Conservation (phyloP, 2,329 filamentous ascomycete species). For the Acrodontium crateriforme region DNA sequence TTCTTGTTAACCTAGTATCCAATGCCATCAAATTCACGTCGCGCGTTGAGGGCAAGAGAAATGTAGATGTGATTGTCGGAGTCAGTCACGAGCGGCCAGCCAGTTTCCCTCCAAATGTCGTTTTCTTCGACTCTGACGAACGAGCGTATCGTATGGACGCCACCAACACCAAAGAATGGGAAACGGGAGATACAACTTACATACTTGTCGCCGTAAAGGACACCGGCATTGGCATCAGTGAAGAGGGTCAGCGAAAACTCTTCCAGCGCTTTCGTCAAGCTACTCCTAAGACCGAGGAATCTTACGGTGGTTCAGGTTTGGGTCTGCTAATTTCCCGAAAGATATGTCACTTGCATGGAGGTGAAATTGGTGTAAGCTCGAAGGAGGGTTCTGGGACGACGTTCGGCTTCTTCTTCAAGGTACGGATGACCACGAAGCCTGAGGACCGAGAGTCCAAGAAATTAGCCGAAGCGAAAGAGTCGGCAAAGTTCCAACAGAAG, state of each 20-base stretch:
- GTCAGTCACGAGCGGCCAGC: constrained; percentile 21
- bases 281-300: constrained; percentile 20
- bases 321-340: constrained; percentile 34
- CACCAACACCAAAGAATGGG: constrained; percentile 29
- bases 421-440: constrained; percentile 6
- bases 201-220: constrained; percentile 33
- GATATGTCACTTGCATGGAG: constrained; percentile 29
- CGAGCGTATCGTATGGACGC: constrained; percentile 26
- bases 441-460: constrained; percentile 4
- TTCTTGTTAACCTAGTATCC: constrained; percentile 19
- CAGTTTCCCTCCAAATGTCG: constrained; percentile 31
- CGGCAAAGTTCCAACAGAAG: constrained; percentile 1
- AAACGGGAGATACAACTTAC: constrained; percentile 24
- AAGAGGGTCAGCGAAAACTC: constrained; percentile 26
- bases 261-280: constrained; percentile 30
- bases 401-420: constrained; percentile 31
- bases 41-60: constrained; percentile 9
- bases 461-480: constrained; percentile 1
- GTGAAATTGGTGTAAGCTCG: constrained; percentile 32
- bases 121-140: constrained; percentile 28
- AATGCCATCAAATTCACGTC: constrained; percentile 6
- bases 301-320: constrained; percentile 31
- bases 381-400: constrained; percentile 24
- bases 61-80: constrained; percentile 13
- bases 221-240: constrained; percentile 29